A percentile compares a stretch with the other conserved stretches of the same genome.
Evolutionary conservation across 345 rosid genomes (phyloP).

Genomic region (Euclidium syriacum): DNA sequence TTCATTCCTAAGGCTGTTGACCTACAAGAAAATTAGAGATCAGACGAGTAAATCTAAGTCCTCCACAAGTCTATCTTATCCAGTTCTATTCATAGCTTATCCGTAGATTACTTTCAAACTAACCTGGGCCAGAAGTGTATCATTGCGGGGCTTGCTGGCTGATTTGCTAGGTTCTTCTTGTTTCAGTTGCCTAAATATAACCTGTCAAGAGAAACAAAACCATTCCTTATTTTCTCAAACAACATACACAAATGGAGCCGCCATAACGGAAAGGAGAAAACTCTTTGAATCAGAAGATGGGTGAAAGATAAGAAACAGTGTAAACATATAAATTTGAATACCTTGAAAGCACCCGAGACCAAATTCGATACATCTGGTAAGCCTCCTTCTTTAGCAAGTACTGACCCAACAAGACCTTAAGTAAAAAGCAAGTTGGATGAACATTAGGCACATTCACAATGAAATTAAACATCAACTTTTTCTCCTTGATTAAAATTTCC

Average conservation of each 20-base stretch:
- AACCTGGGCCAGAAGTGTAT: constrained; percentile 79
- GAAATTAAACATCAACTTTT: background rate
- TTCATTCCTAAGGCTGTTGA: constrained; percentile 64
- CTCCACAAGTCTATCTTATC: background rate
- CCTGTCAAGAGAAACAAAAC: constrained; percentile 33
- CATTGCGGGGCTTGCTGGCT: constrained; percentile 53
- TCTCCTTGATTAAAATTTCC: background rate
- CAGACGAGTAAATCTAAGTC: background rate
- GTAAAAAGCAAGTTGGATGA: background rate
- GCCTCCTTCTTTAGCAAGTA: constrained; percentile 70
- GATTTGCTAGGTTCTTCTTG: constrained; percentile 48
- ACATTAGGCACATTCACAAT: background rate
- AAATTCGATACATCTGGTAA: constrained; percentile 47
- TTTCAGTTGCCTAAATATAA: constrained; percentile 52
- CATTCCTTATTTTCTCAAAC: constrained; percentile 3
- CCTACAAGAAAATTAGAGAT: constrained; percentile 41
- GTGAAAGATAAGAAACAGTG: background rate
- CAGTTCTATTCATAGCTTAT: background rate
- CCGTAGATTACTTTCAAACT: background rate
- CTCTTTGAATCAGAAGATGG: background rate
- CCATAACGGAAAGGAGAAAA: too few species aligned
- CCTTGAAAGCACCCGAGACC: constrained; percentile 76
- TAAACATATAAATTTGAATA: constrained; percentile 24
- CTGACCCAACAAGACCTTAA: constrained; percentile 78
- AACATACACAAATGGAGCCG: background rate